Percentiles rank a stretch among this genome's conserved stretches.
These are phyloP conservation scores for Mallotus japonicus DNA, from an alignment of 441 rosid genomes.

Conservation along the genomic window DNA sequence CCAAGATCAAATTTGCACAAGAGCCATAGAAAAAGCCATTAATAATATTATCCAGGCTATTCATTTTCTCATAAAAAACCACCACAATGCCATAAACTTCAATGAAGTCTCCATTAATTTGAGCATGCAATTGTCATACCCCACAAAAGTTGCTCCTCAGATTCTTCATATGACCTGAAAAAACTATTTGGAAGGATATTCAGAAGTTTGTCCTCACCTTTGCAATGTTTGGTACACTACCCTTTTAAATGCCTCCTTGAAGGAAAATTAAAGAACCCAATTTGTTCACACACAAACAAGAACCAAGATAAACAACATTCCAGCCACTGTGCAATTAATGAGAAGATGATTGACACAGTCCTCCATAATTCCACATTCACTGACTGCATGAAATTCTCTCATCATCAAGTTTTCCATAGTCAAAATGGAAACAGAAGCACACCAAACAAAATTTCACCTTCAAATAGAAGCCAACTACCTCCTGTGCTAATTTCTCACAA, in stretches of 20 bases:
- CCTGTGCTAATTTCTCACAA: neutral
- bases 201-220: too few species aligned
- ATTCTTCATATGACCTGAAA: neutral
- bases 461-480: neutral
- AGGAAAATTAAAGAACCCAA: neutral
- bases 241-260: neutral
- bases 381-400: neutral
- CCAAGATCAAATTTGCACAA: neutral
- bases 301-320: neutral
- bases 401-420: neutral
- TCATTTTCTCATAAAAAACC: neutral
- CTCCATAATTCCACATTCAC: neutral
- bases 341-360: neutral
- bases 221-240: neutral
- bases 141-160: neutral
- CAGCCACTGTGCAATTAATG: neutral
- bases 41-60: neutral
- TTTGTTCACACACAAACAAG: neutral
- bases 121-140: neutral
- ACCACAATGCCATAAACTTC: neutral
- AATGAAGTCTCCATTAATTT: neutral
- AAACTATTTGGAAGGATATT: neutral
- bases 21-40: neutral
- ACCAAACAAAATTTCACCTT: neutral
- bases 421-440: neutral